phyloP scores from a whole-genome alignment of 177 flowering plant genomes.

The Vitis hybrid region DNA sequence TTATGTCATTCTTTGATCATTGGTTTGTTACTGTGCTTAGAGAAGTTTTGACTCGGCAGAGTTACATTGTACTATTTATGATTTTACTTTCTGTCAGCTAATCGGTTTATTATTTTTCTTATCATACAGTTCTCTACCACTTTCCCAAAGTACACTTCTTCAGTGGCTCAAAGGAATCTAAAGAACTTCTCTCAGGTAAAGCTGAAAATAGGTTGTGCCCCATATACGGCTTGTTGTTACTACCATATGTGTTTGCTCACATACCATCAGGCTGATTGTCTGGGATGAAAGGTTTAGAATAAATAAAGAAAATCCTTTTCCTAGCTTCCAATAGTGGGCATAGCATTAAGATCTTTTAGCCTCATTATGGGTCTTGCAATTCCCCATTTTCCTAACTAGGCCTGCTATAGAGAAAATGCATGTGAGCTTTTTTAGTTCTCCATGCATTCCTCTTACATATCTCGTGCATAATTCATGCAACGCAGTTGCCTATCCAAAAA shows the following conservation, averaged over 20 bases:
- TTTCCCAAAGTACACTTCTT: slow-evolving; percentile 83
- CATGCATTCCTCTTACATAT: too few relatives aligned
- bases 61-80: background rate
- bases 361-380: too few relatives aligned
- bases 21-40: background rate
- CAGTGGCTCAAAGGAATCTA: slow-evolving; percentile 73
- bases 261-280: background rate
- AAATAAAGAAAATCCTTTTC: background rate
- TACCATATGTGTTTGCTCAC: background rate
- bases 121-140: slow-evolving; percentile 58
- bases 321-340: too few relatives aligned
- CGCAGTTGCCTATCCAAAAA: too few relatives aligned
- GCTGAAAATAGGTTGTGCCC: background rate
- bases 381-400: too few relatives aligned
- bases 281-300: background rate
- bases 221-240: background rate
- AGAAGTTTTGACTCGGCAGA: background rate
- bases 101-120: slow-evolving; percentile 5
- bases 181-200: slow-evolving; percentile 74
- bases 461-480: too few relatives aligned
- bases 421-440: too few relatives aligned
- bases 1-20: background rate
- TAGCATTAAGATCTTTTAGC: too few relatives aligned
- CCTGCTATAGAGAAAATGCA: too few relatives aligned
- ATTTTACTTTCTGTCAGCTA: background rate